phyloP scores from a whole-genome alignment of 352 stramenopile genomes.

The Phytopythium oedochilum region DNA sequence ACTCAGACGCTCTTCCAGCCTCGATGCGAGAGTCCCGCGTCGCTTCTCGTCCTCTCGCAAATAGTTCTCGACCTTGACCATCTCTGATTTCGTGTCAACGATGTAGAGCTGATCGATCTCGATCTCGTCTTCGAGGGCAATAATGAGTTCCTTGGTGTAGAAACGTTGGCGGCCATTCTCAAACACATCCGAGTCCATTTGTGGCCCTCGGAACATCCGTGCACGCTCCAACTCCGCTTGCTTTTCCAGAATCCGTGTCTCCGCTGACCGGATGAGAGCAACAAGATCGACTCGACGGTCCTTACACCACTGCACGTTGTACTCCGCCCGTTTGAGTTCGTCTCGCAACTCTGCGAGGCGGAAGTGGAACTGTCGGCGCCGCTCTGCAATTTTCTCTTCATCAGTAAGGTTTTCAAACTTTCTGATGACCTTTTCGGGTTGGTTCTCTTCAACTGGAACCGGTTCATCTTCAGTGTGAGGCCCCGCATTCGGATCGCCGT shows the following conservation, averaged over 20 bases:
- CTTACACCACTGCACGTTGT: constrained; percentile 79
- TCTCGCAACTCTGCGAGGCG: constrained; percentile 53
- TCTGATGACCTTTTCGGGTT: constrained; percentile 7
- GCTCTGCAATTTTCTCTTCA: constrained; percentile 44
- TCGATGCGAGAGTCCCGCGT: constrained; percentile 18
- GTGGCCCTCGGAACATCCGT: constrained; percentile 51
- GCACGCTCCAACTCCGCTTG: constrained; percentile 72
- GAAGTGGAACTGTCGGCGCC: constrained; percentile 73
- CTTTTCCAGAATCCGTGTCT: constrained; percentile 72
- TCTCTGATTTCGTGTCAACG: constrained; percentile 66
- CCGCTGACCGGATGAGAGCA: constrained; percentile 55
- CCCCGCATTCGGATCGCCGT: not conserved
- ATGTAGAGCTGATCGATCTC: constrained; percentile 87
- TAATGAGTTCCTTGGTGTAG: constrained; percentile 69
- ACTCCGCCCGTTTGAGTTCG: constrained; percentile 53
- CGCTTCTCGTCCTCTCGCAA: constrained; percentile 51
- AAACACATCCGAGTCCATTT: constrained; percentile 81
- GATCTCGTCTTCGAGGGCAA: constrained; percentile 75
- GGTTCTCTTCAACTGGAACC: constrained; percentile 1
- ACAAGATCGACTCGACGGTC: constrained; percentile 66
- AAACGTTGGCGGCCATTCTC: constrained; percentile 71
- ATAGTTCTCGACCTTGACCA: constrained; percentile 67
- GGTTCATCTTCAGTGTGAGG: not conserved
- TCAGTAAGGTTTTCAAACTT: constrained; percentile 48
- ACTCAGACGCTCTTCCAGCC: constrained; percentile 33